Evolutionary conservation across 768 basidiomycete genomes (phyloP).

Genomic region (Naganishia onofrii): DNA sequence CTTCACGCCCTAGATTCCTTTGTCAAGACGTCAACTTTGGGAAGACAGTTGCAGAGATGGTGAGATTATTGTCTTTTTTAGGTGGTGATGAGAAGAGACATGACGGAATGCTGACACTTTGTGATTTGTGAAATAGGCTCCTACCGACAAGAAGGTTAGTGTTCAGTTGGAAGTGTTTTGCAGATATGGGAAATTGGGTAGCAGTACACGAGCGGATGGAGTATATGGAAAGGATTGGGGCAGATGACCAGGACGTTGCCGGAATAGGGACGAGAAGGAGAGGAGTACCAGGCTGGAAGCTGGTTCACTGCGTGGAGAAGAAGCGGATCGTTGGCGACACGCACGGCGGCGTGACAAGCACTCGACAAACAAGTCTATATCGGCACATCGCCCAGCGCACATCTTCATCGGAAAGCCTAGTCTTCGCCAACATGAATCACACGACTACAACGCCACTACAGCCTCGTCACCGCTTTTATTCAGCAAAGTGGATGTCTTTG

Average conservation of each 20-base stretch:
- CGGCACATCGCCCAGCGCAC: too few relatives aligned
- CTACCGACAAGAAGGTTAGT: slow-evolving; percentile 45
- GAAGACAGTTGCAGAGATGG: slow-evolving; percentile 29
- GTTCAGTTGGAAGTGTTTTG: background rate
- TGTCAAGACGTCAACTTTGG: slow-evolving; percentile 24
- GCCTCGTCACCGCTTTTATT: too few relatives aligned
- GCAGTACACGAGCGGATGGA: background rate
- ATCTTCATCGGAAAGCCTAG: too few relatives aligned
- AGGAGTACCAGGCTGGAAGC: background rate
- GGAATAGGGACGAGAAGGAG: background rate
- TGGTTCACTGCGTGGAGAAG: too few relatives aligned
- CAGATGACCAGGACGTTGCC: background rate
- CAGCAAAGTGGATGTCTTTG: too few relatives aligned
- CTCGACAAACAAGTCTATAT: too few relatives aligned
- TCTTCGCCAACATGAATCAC: too few relatives aligned
- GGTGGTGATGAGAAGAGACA: background rate
- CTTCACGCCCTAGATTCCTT: slow-evolving; percentile 26
- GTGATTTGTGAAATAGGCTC: slow-evolving; percentile 33
- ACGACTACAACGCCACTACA: too few relatives aligned
- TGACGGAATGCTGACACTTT: slow-evolving; percentile 1
- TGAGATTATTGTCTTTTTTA: slow-evolving; percentile 5
- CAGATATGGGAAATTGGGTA: background rate
- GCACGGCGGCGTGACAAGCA: too few relatives aligned
- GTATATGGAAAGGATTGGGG: background rate
- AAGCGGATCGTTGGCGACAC: too few relatives aligned